A percentile compares a stretch with the other conserved stretches of the same genome.
Evolutionary conservation across 495 filamentous ascomycete genomes (phyloP).

Genomic region (Baudoinia panamericana): DNA sequence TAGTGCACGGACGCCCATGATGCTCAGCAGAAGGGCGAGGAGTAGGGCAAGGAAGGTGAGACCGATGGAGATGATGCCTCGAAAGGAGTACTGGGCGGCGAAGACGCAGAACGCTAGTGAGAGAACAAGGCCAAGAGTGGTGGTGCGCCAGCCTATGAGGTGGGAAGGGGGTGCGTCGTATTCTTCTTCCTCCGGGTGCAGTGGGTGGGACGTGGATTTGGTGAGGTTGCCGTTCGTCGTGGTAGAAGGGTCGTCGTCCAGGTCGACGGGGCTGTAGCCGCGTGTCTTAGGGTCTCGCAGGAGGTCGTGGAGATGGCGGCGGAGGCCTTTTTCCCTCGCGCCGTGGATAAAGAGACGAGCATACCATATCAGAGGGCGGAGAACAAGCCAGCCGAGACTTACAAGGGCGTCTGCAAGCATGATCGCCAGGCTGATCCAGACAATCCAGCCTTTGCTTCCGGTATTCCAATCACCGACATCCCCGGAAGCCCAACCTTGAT

Average conservation of each 20-base stretch:
- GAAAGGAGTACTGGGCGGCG: slow-evolving; percentile 70
- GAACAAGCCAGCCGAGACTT: slow-evolving; percentile 68
- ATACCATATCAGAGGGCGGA: slow-evolving; percentile 43
- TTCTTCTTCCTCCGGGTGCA: slow-evolving; percentile 16
- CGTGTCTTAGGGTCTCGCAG: slow-evolving; percentile 14
- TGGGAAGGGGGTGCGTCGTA: slow-evolving; percentile 71
- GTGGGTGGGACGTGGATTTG: slow-evolving; percentile 11
- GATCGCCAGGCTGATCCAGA: slow-evolving; percentile 87
- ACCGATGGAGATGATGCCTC: slow-evolving; percentile 45
- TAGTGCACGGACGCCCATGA: slow-evolving; percentile 91
- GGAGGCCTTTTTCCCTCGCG: slow-evolving; percentile 24
- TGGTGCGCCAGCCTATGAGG: slow-evolving; percentile 59
- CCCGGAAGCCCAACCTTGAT: slow-evolving; percentile 78
- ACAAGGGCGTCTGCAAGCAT: slow-evolving; percentile 92
- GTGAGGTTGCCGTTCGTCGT: neutral
- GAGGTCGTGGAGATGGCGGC: slow-evolving; percentile 17
- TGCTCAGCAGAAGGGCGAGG: slow-evolving; percentile 73
- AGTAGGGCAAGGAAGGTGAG: slow-evolving; percentile 72
- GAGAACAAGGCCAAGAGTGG: slow-evolving; percentile 57
- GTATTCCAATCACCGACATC: slow-evolving; percentile 73
- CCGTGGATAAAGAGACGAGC: slow-evolving; percentile 24
- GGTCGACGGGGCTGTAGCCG: slow-evolving; percentile 24
- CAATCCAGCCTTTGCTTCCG: slow-evolving; percentile 95
- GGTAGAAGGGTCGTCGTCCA: slow-evolving; percentile 3
- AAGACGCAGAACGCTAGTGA: slow-evolving; percentile 68